Base-by-base conservation (phyloP, 1,139 yeast genomes). In the Candida neerlandica region DNA sequence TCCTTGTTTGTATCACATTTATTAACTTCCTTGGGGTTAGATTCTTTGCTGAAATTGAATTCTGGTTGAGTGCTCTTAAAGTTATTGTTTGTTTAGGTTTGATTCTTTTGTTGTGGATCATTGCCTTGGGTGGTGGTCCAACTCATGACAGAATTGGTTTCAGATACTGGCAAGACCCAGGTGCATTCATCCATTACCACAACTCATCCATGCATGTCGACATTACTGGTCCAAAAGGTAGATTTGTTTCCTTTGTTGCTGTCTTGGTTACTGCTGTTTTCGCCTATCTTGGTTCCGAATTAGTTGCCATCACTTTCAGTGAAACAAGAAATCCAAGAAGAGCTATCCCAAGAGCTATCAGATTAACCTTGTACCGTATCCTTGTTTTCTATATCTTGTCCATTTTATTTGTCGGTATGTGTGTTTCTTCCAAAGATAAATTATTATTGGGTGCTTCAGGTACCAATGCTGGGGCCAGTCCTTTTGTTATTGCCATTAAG, bases 261-360 rank as follows among this genome's bases (percentile, higher is more conserved):
- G 88, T 82, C 14, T 75, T 86, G 58, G 90, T 85, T 50, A 80
- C 83, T 50, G 88, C 91, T n/a, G 85, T 86, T 10, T 86, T 86
- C 62, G 88, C 90, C 27, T 88, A 78, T 64, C 74, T 82, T 49
- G 95, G 95, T 63, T 83, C 90, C n/a, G 96, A 88, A 68, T 73
- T 86, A 59, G 66, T 71, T 54, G 78, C 78, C 56, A 81, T 87
- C 58, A 85, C 90, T 16, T 87, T 87, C 58, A 89, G 89, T 52
- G 96, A 88, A 70, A 85, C 91, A 52, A 75, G 79, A 57, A 82
- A 87, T 65, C 95, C 95, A 55, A 78, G 94, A 69, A 76, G 78
- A 60, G 80, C 86, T 53, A 85, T 88, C 57, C 94, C 94, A 60
- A 83, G 81, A 65, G 95, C 96, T 46, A 83, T 87, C 63, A 85